phyloP scores from a whole-genome alignment of 768 basidiomycete species.

The Tephrocybe rancida region DNA sequence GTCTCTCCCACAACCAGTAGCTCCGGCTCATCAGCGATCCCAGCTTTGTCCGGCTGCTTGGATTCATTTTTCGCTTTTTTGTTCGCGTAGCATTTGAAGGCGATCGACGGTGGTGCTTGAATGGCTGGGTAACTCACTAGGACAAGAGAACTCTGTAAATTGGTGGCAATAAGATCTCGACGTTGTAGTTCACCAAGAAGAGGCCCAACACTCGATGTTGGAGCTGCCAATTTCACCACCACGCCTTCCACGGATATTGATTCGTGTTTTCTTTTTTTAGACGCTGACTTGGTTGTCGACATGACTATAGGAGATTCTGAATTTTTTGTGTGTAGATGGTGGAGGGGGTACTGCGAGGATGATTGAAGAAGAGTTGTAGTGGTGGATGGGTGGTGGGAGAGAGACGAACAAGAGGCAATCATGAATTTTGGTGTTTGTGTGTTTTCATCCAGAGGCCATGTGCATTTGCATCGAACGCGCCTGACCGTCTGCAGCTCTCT shows the following conservation, averaged over 20 bases:
- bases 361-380: constrained; percentile 9
- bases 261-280: constrained; percentile 38
- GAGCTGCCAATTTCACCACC: constrained; percentile 32
- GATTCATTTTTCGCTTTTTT: constrained; percentile 31
- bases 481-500: constrained; percentile 8
- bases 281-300: constrained; percentile 35
- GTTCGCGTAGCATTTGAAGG: constrained; percentile 63
- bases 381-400: constrained; percentile 14
- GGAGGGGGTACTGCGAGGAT: constrained; percentile 1
- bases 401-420: too few relatives aligned
- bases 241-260: constrained; percentile 20
- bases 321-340: not conserved
- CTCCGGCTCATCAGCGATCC: constrained; percentile 27
- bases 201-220: constrained; percentile 34
- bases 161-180: not conserved
- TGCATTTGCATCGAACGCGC: constrained; percentile 12
- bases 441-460: constrained; percentile 15
- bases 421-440: constrained; percentile 16
- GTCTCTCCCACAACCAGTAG: constrained; percentile 80
- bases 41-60: constrained; percentile 18
- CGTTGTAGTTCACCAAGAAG: constrained; percentile 34
- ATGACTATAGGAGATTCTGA: constrained; percentile 25
- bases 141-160: not conserved
- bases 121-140: constrained; percentile 69
- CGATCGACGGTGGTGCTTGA: constrained; percentile 54